These are phyloP conservation scores for Agarophyton chilense DNA, from an alignment of 23 red algal species.

Conservation along the genomic window DNA sequence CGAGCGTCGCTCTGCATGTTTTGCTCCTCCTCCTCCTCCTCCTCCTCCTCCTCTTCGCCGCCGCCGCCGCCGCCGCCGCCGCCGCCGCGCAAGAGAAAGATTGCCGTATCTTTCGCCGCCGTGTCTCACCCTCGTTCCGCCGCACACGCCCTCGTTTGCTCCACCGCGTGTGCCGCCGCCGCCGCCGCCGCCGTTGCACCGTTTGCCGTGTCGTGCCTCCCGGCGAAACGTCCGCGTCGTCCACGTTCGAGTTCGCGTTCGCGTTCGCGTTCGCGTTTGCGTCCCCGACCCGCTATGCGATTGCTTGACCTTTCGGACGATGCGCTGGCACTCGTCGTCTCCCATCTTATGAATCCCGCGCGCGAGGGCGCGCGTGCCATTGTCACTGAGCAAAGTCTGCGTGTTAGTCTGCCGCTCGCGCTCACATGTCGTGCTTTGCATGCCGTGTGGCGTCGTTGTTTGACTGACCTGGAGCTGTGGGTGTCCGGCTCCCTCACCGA, in stretches of 20 bases:
- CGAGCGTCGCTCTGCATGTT: constrained; percentile 42
- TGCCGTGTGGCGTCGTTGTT: constrained; percentile 39
- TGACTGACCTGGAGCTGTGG: constrained; percentile 61
- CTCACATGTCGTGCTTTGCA: constrained; percentile 42
- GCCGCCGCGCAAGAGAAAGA: constrained; percentile 29
- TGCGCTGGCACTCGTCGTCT: constrained; percentile 30
- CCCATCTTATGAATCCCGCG: constrained; percentile 57
- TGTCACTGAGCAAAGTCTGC: constrained; percentile 47
- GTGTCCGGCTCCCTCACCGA: constrained; percentile 34
- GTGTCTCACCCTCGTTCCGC: neutral
- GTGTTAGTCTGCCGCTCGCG: constrained; percentile 55
- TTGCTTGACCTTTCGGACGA: constrained; percentile 59
- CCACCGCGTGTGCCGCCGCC: no score
- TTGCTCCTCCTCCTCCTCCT: no score
- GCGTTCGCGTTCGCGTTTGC: no score
- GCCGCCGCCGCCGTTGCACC: neutral
- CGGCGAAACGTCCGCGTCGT: constrained; percentile 44
- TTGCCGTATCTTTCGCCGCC: neutral
- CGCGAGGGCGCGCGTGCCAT: constrained; percentile 42
- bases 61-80: no score
- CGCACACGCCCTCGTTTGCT: no score
- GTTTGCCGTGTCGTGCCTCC: neutral
- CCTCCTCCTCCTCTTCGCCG: no score
- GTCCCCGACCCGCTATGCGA: constrained; percentile 17
- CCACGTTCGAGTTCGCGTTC: no score